phyloP scores from a whole-genome alignment of 768 basidiomycete species.

The Vishniacozyma victoriae region DNA sequence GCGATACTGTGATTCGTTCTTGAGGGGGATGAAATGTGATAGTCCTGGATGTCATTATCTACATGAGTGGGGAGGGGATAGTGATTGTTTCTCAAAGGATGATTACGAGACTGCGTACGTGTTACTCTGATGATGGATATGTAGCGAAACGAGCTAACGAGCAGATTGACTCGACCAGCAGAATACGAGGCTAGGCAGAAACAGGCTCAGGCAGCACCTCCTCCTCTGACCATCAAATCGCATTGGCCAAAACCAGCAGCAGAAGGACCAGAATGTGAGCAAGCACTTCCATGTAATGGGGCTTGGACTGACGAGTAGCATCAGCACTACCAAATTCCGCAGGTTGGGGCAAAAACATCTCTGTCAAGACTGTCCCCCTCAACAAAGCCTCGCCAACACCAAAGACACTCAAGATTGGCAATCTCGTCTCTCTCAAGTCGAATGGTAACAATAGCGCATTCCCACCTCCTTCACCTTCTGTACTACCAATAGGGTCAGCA shows the following conservation, averaged over 20 bases:
- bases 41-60: slow-evolving; percentile 81
- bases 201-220: slow-evolving; percentile 20
- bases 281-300: slow-evolving; percentile 4
- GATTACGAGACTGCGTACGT: slow-evolving; percentile 84
- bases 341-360: slow-evolving; percentile 32
- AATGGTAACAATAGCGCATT: slow-evolving; percentile 27
- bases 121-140: background rate
- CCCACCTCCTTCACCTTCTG: slow-evolving; percentile 34
- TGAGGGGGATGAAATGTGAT: slow-evolving; percentile 74
- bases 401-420: slow-evolving; percentile 26
- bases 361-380: slow-evolving; percentile 5
- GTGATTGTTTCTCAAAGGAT: slow-evolving; percentile 95
- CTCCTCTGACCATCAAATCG: slow-evolving; percentile 24
- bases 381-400: slow-evolving; percentile 9
- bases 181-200: slow-evolving; percentile 40
- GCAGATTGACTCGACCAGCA: slow-evolving; percentile 26
- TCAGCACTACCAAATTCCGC: slow-evolving; percentile 33
- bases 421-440: slow-evolving; percentile 22
- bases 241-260: slow-evolving; percentile 37
- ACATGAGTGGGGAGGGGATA: slow-evolving; percentile 98
- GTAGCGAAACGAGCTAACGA: background rate
- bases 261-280: slow-evolving; percentile 34
- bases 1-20: slow-evolving; percentile 93
- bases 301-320: slow-evolving; percentile 5
- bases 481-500: slow-evolving; percentile 11